Base-by-base conservation (phyloP, 164 flowering plant species). In the Malania oleifera region DNA sequence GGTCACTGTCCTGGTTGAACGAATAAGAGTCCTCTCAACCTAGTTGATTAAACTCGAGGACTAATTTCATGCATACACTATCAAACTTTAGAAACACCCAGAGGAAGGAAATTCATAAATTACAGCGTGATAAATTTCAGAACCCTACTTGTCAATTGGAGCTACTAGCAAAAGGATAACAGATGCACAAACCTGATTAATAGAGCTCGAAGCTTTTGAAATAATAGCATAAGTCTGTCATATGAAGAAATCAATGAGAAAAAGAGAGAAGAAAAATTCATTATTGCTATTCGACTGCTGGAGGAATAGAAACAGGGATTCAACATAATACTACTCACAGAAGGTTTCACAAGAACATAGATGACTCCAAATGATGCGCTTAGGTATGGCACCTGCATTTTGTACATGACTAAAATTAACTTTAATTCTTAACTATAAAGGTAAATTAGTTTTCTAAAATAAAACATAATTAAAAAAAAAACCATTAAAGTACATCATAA, bases 291-390 rank as follows among this genome's bases (percentile, higher is more conserved):
- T 27, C 5, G n/a, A 18, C 29, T 4, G 45, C 1, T 39, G 8
- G 18, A 7, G 11, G 46, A 17, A 44, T 25, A 25, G 39, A 25
- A 35, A 52, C 18, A 45, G n/a, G 17, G 14, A 34, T 12, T 22
- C 1, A 63, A 31, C 43, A 13, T 34, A 17, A 56, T 15, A 46
- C 26, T 47, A 70, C 92, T 78, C 77, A 90, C 97, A 55, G 90
- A 52, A 47, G 97, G 97, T 70, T 79, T 84, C 54, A 82, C 92
- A 41, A 90, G 92, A 44, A 87, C 65, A 57, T 79, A 82, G 34
- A 90, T 70, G 53, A 87, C 82, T 61, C 91, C 88, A 71, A 90
- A 87, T 26, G 92, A 85, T 23, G 92, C 91, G 73, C 89, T 77
- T 23, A 90, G 64, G 60, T 84, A 90, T 10, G 97, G 92, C 3